Evolutionary conservation across 192 early-diverging fungal genomes (phyloP).

Genomic region (Gamsiella multidivaricata): DNA sequence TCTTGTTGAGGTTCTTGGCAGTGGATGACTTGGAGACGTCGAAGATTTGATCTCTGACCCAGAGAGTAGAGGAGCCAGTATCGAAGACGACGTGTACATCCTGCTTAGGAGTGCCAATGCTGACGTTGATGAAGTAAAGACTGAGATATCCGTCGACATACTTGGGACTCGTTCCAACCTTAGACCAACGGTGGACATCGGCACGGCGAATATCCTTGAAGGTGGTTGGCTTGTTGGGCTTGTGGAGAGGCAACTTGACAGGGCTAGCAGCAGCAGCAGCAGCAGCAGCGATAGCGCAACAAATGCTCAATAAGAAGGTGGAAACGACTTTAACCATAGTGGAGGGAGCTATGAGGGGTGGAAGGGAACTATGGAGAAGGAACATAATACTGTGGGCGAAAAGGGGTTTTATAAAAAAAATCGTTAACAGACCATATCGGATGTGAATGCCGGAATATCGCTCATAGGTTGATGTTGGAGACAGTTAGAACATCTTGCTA

Average conservation of each 20-base stretch:
- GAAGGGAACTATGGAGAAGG: too few relatives aligned
- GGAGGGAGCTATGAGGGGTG: neutral
- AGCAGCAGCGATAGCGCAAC: neutral
- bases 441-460: too few relatives aligned
- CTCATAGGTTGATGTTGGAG: too few relatives aligned
- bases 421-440: too few relatives aligned
- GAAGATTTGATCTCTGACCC: neutral
- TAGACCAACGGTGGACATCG: neutral
- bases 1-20: conserved; percentile 4
- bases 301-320: neutral
- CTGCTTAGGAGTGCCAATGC: conserved; percentile 2
- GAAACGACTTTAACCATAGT: conserved; percentile 1
- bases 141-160: neutral
- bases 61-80: conserved; percentile 19
- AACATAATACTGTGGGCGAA: too few relatives aligned
- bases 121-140: conserved; percentile 4
- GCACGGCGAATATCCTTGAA: neutral
- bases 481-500: too few relatives aligned
- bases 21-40: conserved; percentile 8
- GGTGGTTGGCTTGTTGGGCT: neutral
- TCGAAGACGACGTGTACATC: conserved; percentile 5
- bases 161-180: neutral
- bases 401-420: too few relatives aligned
- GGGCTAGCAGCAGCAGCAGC: neutral
- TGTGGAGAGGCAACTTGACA: conserved; percentile 1